Base-by-base conservation (phyloP, 2,329 filamentous ascomycete genomes). In the Xylaria sp. region DNA sequence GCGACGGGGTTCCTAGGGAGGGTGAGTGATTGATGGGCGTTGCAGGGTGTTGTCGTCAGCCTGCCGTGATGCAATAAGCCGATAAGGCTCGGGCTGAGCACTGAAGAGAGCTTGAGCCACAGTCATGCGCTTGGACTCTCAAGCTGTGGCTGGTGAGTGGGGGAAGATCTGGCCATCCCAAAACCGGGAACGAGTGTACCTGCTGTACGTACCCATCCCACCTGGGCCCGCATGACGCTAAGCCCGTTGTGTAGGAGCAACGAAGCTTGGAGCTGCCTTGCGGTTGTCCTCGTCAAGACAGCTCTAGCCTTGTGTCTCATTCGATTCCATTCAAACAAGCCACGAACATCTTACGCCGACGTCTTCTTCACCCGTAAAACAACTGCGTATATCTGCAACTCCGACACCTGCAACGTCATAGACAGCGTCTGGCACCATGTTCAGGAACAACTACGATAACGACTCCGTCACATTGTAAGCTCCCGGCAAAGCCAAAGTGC, bases 371-470 rank as follows among this genome's bases (percentile, higher is more conserved):
- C 51, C 42, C 22, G 29, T 49, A 62, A 51, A 57, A 9, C 29
- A 39, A 59, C 57, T 15, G 27, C 36, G 42, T 20, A 49, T 4
- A 45, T 29, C 61, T 3, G 44, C 17, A 53, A 53, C 47, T 29
- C 44, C 13, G 25, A n/a, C 45, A 39, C 11, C 25, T 9, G 13
- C 27, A 31, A 31, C 20, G 10, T 60, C 22, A 58, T 33, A 51
- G 42, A 29, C 20, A 62, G 25, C 62, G 27, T 51, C 56, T 36
- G 75, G 72, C 87, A 90, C 78, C 78, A 98, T 99, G 96, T 99
- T 99, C 85, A 89, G 96, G 84, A 99, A 99, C 87, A 98, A 98
- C 84, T 99, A 99, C 87, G 96, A 99, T 86, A 99, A 99, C 89
- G 96, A 99, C 83, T 97, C 95, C 71, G 94, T 98, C 84, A 99